Evolutionary conservation across 495 filamentous ascomycete species (phyloP).

Genomic region (Glarea lozoyensis): DNA sequence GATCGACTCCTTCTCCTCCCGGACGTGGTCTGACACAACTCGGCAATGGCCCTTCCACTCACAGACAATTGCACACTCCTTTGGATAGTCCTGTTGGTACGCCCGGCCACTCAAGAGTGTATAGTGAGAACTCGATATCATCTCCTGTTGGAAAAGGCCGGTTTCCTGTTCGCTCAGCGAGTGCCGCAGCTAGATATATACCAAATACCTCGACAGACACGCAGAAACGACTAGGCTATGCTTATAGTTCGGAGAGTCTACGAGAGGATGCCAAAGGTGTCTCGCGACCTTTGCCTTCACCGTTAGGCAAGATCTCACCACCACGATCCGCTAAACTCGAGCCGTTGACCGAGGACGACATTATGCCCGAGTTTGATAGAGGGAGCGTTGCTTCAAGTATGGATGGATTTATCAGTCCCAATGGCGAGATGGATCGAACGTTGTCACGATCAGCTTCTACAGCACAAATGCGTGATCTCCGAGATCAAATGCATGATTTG

Average conservation of each 20-base stretch:
- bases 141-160: conserved; percentile 26
- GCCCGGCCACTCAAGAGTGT: conserved; percentile 46
- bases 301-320: conserved; percentile 8
- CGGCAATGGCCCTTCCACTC: conserved; percentile 23
- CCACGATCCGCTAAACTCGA: conserved; percentile 18
- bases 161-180: conserved; percentile 15
- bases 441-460: conserved; percentile 47
- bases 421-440: conserved; percentile 23
- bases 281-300: conserved; percentile 5
- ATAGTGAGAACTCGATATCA: conserved; percentile 48
- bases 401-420: conserved; percentile 12
- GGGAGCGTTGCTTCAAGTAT: conserved; percentile 11
- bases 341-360: conserved; percentile 27
- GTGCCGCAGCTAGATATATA: conserved; percentile 17
- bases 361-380: conserved; percentile 16
- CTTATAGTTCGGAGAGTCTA: conserved; percentile 7
- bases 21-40: conserved; percentile 10
- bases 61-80: conserved; percentile 26
- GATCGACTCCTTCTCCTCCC: conserved; percentile 22
- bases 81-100: conserved; percentile 19
- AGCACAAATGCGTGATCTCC: conserved; percentile 71
- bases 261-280: conserved; percentile 1
- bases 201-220: conserved; percentile 1
- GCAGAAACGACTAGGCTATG: conserved; percentile 4
- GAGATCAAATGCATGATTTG: conserved; percentile 88